Evolutionary conservation across 495 filamentous ascomycete species (phyloP).

Genomic region (Penicillium mononematosum): DNA sequence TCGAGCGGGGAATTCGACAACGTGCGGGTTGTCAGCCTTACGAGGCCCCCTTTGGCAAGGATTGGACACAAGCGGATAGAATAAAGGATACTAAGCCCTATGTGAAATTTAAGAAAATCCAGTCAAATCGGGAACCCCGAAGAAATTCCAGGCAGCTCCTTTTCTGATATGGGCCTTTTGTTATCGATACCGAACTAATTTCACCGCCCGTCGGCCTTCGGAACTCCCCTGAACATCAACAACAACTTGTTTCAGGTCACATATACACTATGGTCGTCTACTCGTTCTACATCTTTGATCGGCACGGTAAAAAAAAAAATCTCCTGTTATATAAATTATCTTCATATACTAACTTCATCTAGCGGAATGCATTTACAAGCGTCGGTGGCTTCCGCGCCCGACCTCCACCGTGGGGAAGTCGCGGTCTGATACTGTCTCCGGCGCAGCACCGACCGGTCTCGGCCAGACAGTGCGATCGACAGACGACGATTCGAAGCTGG

Average conservation of each 20-base stretch:
- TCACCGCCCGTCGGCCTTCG: conserved; percentile 23
- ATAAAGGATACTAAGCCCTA: background rate
- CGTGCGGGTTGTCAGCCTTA: conserved; percentile 29
- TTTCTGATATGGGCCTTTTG: conserved; percentile 30
- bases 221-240: conserved; percentile 31
- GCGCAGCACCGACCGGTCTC: conserved; percentile 34
- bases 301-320: conserved; percentile 68
- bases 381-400: conserved; percentile 65
- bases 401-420: conserved; percentile 42
- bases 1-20: conserved; percentile 26
- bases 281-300: conserved; percentile 98
- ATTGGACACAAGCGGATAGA: conserved; percentile 7
- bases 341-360: conserved; percentile 17
- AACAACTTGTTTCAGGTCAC: conserved; percentile 11
- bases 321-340: background rate
- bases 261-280: conserved; percentile 76
- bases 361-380: conserved; percentile 98
- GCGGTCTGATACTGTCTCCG: conserved; percentile 33
- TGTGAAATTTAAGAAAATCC: conserved; percentile 5
- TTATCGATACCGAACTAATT: conserved; percentile 15
- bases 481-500: conserved; percentile 90
- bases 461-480: conserved; percentile 55
- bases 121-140: conserved; percentile 20
- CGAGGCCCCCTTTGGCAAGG: conserved; percentile 15
- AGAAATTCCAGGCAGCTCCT: conserved; percentile 36